Evolutionary conservation across 331 rosid genomes (phyloP).

Genomic region (Dryas integrifolia): DNA sequence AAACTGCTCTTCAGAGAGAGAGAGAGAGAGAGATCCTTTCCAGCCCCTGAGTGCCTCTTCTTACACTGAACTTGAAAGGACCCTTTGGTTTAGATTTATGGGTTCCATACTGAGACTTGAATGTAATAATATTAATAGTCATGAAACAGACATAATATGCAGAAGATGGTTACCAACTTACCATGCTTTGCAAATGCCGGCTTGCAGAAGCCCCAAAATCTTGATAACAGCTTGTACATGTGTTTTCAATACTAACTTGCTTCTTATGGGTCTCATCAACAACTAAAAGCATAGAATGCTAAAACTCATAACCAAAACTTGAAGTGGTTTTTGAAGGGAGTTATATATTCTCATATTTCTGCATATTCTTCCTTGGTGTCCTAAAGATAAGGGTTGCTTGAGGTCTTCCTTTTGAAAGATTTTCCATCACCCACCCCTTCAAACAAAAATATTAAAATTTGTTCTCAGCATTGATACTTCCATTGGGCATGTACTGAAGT

Average conservation of each 20-base stretch:
- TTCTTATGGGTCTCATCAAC: not conserved
- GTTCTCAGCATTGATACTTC: too few relatives aligned
- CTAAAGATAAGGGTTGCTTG: too few relatives aligned
- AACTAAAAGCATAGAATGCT: too few relatives aligned
- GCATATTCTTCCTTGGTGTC: too few relatives aligned
- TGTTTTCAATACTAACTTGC: not conserved
- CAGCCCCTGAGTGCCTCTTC: not conserved
- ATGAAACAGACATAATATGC: not conserved
- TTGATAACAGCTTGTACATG: not conserved
- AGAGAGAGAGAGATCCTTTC: not conserved
- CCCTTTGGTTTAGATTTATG: not conserved
- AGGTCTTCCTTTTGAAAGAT: too few relatives aligned
- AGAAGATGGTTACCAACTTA: not conserved
- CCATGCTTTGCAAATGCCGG: not conserved
- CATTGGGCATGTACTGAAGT: too few relatives aligned
- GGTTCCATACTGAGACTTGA: not conserved
- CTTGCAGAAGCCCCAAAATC: not conserved
- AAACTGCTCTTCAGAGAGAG: not conserved
- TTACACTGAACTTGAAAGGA: not conserved
- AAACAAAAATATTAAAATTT: too few relatives aligned
- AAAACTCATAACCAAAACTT: too few relatives aligned
- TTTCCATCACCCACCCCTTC: too few relatives aligned
- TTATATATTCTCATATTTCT: too few relatives aligned
- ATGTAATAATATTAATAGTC: not conserved
- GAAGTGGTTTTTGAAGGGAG: too few relatives aligned